These are phyloP conservation scores for Chlamydomonas sp. DNA, from an alignment of 139 green algal species.

Conservation along the genomic window DNA sequence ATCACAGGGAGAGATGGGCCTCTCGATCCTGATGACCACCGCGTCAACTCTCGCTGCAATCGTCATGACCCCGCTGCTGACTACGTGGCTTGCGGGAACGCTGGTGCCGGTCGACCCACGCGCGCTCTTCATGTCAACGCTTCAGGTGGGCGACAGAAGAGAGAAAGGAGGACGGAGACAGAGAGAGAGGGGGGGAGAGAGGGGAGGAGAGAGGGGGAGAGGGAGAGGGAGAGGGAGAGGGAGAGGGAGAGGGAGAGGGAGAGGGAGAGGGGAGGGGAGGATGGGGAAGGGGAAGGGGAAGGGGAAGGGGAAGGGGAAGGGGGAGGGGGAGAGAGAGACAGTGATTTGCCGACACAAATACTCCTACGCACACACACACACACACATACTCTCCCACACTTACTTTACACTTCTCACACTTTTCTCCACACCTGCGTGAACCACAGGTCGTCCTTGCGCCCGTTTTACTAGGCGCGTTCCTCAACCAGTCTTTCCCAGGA, in stretches of 20 bases:
- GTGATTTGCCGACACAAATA: neutral
- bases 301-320: too few species aligned
- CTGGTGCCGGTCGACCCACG: conserved; percentile 56
- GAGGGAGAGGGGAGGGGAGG: too few species aligned
- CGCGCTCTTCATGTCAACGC: conserved; percentile 55
- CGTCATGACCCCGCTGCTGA: conserved; percentile 63
- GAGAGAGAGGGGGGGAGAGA: too few species aligned
- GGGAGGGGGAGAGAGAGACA: too few species aligned
- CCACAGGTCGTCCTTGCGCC: conserved; percentile 68
- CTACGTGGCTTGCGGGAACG: conserved; percentile 54
- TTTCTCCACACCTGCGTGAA: neutral
- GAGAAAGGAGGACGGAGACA: too few species aligned
- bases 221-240: too few species aligned
- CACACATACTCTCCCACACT: neutral
- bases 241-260: too few species aligned
- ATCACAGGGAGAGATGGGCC: conserved; percentile 29
- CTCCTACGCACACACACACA: neutral
- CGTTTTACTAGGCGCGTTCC: conserved; percentile 45
- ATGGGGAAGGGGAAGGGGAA: too few species aligned
- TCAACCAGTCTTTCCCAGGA: conserved; percentile 48
- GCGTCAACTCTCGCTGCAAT: conserved; percentile 53
- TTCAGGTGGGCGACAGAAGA: too few species aligned
- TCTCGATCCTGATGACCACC: conserved; percentile 45
- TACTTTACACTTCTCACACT: neutral
- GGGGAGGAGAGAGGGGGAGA: too few species aligned